These are phyloP conservation scores for Lichtheimia hyalospora DNA, from an alignment of 371 early-diverging fungal genomes.

Conservation along the genomic window DNA sequence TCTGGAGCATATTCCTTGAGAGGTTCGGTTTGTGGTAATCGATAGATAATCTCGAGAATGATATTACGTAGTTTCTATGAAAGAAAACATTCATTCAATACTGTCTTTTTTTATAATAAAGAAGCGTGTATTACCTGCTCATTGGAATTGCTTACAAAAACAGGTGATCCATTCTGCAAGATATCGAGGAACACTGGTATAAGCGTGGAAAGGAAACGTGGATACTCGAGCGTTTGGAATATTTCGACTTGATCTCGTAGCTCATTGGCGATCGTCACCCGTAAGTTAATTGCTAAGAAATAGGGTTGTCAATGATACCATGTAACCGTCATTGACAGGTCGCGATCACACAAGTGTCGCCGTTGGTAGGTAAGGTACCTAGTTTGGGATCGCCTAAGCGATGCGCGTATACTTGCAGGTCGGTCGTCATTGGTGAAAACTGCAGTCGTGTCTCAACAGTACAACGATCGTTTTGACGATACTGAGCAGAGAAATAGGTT, in stretches of 20 bases:
- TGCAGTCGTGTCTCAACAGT: not conserved
- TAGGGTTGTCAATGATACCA: not conserved
- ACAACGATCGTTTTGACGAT: not conserved
- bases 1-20: constrained; percentile 65
- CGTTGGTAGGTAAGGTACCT: constrained; percentile 28
- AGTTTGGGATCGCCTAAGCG: constrained; percentile 64
- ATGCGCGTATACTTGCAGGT: constrained; percentile 70
- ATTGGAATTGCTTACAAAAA: constrained; percentile 76
- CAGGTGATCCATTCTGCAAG: constrained; percentile 74
- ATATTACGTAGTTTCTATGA: constrained; percentile 86
- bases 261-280: constrained; percentile 85
- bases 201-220: constrained; percentile 72
- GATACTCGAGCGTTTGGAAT: constrained; percentile 83
- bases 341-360: not conserved
- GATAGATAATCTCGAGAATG: constrained; percentile 91
- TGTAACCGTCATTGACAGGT: too few species aligned
- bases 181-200: constrained; percentile 85
- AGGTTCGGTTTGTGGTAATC: constrained; percentile 86
- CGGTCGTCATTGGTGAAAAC: constrained; percentile 42
- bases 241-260: constrained; percentile 90
- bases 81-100: not conserved
- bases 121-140: constrained; percentile 67
- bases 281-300: constrained; percentile 55
- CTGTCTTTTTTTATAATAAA: not conserved
- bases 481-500: not conserved